phyloP scores from a whole-genome alignment of 2,329 filamentous ascomycete species.

The Pseudopyricularia cyperi region DNA sequence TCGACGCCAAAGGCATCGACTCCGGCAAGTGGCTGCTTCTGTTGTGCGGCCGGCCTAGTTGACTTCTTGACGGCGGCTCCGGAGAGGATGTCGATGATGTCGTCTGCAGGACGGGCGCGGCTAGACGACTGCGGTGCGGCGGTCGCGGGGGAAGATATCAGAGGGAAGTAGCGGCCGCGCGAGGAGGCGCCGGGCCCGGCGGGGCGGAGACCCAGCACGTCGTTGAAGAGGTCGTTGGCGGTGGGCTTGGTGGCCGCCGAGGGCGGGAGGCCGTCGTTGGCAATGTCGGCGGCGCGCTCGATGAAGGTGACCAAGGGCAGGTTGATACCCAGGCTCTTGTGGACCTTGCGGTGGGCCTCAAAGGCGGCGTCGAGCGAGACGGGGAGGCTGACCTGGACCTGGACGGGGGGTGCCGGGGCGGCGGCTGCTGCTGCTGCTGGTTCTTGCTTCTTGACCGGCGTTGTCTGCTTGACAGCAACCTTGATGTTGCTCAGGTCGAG shows the following conservation, averaged over 20 bases:
- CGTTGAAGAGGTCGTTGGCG: conserved; percentile 76
- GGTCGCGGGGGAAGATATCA: conserved; percentile 39
- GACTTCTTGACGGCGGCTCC: conserved; percentile 2
- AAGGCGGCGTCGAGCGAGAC: conserved; percentile 70
- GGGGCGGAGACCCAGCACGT: conserved; percentile 60
- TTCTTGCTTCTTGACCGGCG: conserved; percentile 18
- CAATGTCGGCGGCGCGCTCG: conserved; percentile 68
- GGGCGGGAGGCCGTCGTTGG: conserved; percentile 73
- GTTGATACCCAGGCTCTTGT: conserved; percentile 63
- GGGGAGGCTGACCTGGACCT: conserved; percentile 58
- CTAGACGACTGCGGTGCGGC: conserved; percentile 29
- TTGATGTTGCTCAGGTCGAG: conserved; percentile 96
- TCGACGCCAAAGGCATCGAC: not conserved
- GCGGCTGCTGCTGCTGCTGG: conserved; percentile 15
- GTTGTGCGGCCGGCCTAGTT: not conserved
- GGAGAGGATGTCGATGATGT: conserved; percentile 65
- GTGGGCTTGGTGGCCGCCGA: conserved; percentile 50
- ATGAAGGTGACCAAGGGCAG: conserved; percentile 82
- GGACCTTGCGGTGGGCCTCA: conserved; percentile 68
- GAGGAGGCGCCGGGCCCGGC: conserved; percentile 29
- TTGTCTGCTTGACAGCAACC: conserved; percentile 46
- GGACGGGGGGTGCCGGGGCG: conserved; percentile 17
- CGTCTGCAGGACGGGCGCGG: conserved; percentile 24
- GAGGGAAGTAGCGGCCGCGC: conserved; percentile 56
- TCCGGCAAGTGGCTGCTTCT: not conserved